Base-by-base conservation (phyloP, 106 monocot species). In the Allium fistulosum region DNA sequence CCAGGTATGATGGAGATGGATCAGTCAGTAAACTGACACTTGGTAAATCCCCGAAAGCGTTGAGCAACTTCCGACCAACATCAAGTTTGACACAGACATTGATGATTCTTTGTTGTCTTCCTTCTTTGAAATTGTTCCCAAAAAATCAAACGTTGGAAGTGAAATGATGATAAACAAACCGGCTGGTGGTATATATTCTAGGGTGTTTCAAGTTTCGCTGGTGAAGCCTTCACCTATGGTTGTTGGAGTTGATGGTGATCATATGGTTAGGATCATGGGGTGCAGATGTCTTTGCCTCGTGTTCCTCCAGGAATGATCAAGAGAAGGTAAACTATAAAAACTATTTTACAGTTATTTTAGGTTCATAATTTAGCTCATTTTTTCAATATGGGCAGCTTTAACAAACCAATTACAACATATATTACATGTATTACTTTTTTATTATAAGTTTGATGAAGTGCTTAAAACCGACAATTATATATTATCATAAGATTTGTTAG, bases 261-360 rank as follows among this genome's bases (percentile, higher is more conserved):
- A 78, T 73, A 85, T 87, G 75, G 22, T 22, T 22, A 22, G 22
- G 22, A 22, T 22, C 22, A 22, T 22, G 22, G 22, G 22, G 22
- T 22, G 22, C 22, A 22, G 22, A 22, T 22, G 22, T 22, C 22
- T 22, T 77, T 82, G 1, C 80, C 82, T 11, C 80, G 81, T 17
- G 62, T 67, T 4, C 71, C 82, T 3, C 11, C 27, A 8, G 80
- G 78, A 51, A 22, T 22, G 22, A 85, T 87, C 69, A 94, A 90
- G 64, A 49, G 87, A 78, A 94, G 94, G 94, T 93, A 81, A 22
- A 22, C 22, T 22, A 22, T 22, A 22, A 22, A 22, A 22, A 22
- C 22, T 22, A 22, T 22, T 0, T 22, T 45, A 22, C 22, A 22
- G 22, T 22, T 22, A n/a, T 22, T 22, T 1, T 22, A 22, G 22